Evolutionary conservation across 2,329 filamentous ascomycete genomes (phyloP).

Genomic region (Fusarium sp.): DNA sequence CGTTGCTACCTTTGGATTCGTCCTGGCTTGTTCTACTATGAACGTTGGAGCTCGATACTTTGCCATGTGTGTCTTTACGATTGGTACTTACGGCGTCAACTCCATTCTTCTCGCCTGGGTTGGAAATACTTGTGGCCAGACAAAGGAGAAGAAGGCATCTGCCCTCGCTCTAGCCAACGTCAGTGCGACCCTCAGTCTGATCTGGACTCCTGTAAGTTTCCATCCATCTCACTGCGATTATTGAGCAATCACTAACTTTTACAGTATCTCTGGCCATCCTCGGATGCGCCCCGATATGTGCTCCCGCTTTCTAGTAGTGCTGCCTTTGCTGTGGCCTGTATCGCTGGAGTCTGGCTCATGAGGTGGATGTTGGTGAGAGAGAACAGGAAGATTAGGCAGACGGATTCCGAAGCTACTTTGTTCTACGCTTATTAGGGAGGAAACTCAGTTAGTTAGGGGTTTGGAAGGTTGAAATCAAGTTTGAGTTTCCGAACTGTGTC

Average conservation of each 20-base stretch:
- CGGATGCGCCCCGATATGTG: conserved; percentile 43
- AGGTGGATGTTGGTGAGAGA: conserved; percentile 47
- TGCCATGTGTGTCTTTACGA: conserved; percentile 57
- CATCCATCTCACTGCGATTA: accelerated
- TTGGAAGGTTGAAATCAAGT: too few species aligned
- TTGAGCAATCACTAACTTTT: background rate
- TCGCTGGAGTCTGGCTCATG: conserved; percentile 49
- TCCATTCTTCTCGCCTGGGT: conserved; percentile 63
- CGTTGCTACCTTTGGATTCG: conserved; percentile 53
- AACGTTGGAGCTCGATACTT: conserved; percentile 44
- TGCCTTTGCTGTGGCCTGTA: conserved; percentile 53
- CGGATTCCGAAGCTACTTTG: conserved; percentile 41
- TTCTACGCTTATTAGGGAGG: conserved; percentile 42
- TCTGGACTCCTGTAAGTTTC: conserved; percentile 41
- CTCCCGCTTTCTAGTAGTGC: conserved; percentile 42
- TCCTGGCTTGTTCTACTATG: conserved; percentile 47
- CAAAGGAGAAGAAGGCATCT: conserved; percentile 64
- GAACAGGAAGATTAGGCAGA: conserved; percentile 49
- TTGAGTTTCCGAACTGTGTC: too few species aligned
- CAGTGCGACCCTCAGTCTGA: conserved; percentile 37
- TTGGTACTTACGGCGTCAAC: conserved; percentile 57
- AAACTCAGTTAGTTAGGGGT: too few species aligned
- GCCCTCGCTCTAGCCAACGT: conserved; percentile 54
- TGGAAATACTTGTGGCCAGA: conserved; percentile 59
- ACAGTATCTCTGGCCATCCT: conserved; percentile 41